Evolutionary conservation across 2,329 filamentous ascomycete species (phyloP), one percentile per base, ranked within the genome.

Genomic region (Aspergillus costaricaensis): DNA sequence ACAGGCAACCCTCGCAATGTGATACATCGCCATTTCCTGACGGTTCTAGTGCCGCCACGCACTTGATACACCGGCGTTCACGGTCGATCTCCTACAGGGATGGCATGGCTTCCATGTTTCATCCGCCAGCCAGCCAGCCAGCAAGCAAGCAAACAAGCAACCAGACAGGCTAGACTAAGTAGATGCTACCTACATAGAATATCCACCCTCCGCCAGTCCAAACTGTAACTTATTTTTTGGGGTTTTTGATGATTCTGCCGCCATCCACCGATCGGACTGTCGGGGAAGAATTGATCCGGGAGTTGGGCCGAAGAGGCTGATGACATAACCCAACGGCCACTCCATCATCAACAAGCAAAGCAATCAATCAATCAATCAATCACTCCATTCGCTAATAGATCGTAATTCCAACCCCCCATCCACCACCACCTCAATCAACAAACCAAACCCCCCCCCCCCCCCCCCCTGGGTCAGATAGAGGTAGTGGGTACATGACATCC

Each of bases 401-500:
- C 32, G 32, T 36, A 36, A 36, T 36, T 36, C 10, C 12, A 12
- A 36, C 32, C 32, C 32, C 32, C 32, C 32, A 36, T 36, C 5
- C 10, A 36, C 12, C 32, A 36, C 12, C 32, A 36, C 32, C 4
- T 36, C 12, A 36, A 36, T 36, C 30, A 32, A 32, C 10, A 12
- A 32, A 36, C 30, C 0, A 5, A n/a, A n/a, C n/a, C n/a, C n/a
- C n/a, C n/a, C n/a, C n/a, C n/a, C n/a, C n/a, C n/a, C n/a, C 1
- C 30, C 30, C 30, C 30, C 10, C 12, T 36, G 30, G 30, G 30
- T 36, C 4, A 98, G 84, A 71, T 98, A 94, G 75, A 97, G 94
- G 77, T 98, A 98, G 80, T 99, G 94, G 82, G 8, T 54, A 55
- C 56, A 64, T 62, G 59, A 59, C 47, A 59, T 21, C 44, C 10